A percentile compares a stretch with the other conserved stretches of the same genome.
Evolutionary conservation across 176 grass and related monocot species (phyloP).

Genomic region (Musa beccarii): DNA sequence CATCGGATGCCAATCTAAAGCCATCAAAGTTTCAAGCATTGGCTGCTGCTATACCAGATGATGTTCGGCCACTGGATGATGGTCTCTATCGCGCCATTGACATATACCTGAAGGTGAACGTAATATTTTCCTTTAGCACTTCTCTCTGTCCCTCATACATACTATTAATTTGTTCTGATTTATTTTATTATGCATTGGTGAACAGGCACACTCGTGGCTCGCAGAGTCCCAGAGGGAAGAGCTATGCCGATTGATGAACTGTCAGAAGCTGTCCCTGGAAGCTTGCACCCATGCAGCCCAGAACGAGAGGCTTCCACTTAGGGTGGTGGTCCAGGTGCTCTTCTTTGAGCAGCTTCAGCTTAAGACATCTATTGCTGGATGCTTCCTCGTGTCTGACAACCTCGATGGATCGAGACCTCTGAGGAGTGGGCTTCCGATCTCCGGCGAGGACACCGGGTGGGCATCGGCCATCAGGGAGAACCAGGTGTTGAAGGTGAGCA

Average conservation of each 20-base stretch:
- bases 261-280: constrained; percentile 74
- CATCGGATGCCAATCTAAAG: constrained; percentile 66
- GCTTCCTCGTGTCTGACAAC: constrained; percentile 61
- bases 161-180: not conserved
- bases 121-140: not conserved
- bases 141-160: not conserved
- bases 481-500: constrained; percentile 38
- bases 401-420: constrained; percentile 43
- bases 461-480: constrained; percentile 34
- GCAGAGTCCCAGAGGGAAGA: constrained; percentile 52
- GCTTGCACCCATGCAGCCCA: constrained; percentile 72
- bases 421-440: constrained; percentile 18
- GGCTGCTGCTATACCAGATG: constrained; percentile 67
- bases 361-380: constrained; percentile 54
- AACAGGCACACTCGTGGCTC: constrained; percentile 56
- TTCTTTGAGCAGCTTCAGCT: constrained; percentile 92
- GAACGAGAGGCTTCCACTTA: constrained; percentile 67
- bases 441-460: constrained; percentile 25
- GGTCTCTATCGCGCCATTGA: constrained; percentile 78
- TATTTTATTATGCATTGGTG: constrained; percentile 11
- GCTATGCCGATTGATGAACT: constrained; percentile 65
- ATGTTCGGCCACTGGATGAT: constrained; percentile 66
- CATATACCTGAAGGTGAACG: constrained; percentile 73
- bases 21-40: constrained; percentile 46
- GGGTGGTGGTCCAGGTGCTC: constrained; percentile 61